Percentiles rank a stretch among this genome's conserved stretches.
Evolutionary conservation across 768 basidiomycete genomes (phyloP).

Genomic region (Goffeauzyma gilvescens): DNA sequence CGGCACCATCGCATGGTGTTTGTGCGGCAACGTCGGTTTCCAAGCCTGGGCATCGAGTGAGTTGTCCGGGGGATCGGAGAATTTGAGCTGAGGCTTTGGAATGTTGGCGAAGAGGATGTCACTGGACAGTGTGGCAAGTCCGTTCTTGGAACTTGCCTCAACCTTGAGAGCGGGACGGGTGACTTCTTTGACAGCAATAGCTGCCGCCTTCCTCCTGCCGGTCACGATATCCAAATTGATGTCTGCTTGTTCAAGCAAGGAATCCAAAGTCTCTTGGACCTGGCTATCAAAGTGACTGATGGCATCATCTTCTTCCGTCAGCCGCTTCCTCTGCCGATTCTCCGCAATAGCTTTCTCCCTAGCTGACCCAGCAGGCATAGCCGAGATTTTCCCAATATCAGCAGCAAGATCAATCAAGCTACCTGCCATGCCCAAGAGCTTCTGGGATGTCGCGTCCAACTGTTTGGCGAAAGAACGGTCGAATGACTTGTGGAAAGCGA

Average conservation of each 20-base stretch:
- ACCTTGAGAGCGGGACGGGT: constrained; percentile 4
- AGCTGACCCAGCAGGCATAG: constrained; percentile 15
- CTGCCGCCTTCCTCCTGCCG: constrained; percentile 44
- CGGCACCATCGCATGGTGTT: constrained; percentile 63
- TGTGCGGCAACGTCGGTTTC: constrained; percentile 51
- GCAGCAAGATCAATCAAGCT: constrained; percentile 42
- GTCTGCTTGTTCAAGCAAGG: constrained; percentile 61
- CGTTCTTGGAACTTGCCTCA: constrained; percentile 15
- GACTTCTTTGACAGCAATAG: constrained; percentile 15
- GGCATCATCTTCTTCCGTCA: constrained; percentile 54
- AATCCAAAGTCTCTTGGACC: constrained; percentile 70
- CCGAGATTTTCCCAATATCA: constrained; percentile 3
- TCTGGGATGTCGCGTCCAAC: constrained; percentile 49
- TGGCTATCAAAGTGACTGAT: constrained; percentile 59
- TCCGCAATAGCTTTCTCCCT: constrained; percentile 15
- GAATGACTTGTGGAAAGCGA: constrained; percentile 77
- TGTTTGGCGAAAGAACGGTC: constrained; percentile 49
- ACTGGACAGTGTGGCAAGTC: constrained; percentile 8
- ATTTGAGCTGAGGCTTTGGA: constrained; percentile 61
- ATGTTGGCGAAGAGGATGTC: constrained; percentile 43
- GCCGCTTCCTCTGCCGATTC: constrained; percentile 39
- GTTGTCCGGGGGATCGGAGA: constrained; percentile 47
- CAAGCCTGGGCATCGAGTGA: constrained; percentile 40
- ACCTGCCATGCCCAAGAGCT: constrained; percentile 50
- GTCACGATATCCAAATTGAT: constrained; percentile 59